Percentiles rank a stretch among this genome's conserved stretches.
Evolutionary conservation across 2,329 filamentous ascomycete genomes (phyloP).

Genomic region (Arachnopeziza araneosa): DNA sequence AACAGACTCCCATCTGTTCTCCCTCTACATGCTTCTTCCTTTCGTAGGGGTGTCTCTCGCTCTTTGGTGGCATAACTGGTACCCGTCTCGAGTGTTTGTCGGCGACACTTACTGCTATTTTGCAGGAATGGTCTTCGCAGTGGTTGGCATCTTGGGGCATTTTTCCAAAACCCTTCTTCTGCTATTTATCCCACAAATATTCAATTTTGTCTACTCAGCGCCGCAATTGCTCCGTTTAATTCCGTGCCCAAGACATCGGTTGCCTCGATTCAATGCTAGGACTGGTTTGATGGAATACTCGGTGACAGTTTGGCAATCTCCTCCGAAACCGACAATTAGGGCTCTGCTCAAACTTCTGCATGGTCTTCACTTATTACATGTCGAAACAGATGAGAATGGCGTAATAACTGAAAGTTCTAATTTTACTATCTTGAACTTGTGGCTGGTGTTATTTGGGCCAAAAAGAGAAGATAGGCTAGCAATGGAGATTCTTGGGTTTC

Average conservation of each 20-base stretch:
- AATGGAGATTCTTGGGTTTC: constrained; percentile 72
- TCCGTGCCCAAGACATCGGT: constrained; percentile 85
- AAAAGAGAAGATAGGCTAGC: constrained; percentile 82
- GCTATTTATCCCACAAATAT: constrained; percentile 85
- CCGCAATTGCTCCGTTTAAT: constrained; percentile 88
- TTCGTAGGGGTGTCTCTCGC: constrained; percentile 91
- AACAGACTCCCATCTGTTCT: constrained; percentile 93
- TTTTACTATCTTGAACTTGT: constrained; percentile 89
- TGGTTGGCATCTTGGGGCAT: constrained; percentile 93
- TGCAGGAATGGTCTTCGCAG: constrained; percentile 97
- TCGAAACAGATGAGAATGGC: constrained; percentile 63
- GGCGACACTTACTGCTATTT: constrained; percentile 99
- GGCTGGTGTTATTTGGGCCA: constrained; percentile 92
- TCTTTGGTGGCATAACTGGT: constrained; percentile 89
- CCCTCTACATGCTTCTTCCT: constrained; percentile 86
- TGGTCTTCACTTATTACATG: constrained; percentile 59
- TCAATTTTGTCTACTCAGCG: constrained; percentile 92
- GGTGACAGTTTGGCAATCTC: constrained; percentile 69
- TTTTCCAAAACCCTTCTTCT: constrained; percentile 96
- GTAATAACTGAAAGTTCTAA: constrained; percentile 77
- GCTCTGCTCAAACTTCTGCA: constrained; percentile 62
- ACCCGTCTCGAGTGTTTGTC: constrained; percentile 89
- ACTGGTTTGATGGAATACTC: constrained; percentile 84
- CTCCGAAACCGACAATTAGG: constrained; percentile 61
- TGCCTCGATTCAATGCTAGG: constrained; percentile 81